phyloP scores from a whole-genome alignment of 495 filamentous ascomycete species.

The Hypoxylon fragiforme region DNA sequence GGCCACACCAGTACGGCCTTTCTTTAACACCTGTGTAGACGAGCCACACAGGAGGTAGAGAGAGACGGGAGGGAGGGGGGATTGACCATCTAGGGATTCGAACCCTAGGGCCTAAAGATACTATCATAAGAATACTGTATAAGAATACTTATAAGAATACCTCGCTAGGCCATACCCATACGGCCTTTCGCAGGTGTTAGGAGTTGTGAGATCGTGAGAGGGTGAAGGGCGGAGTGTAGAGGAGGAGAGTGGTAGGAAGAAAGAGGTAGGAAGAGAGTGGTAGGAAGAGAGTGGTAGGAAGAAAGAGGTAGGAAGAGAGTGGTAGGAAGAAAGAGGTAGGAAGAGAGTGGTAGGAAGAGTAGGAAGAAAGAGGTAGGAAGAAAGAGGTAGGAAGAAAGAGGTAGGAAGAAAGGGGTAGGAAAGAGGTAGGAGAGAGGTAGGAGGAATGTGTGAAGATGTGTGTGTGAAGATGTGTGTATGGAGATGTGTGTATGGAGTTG shows the following conservation, averaged over 20 bases:
- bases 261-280: too few species aligned
- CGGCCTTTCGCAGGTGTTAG: slow-evolving; percentile 8
- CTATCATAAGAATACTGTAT: not conserved
- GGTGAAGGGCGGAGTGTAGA: not conserved
- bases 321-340: not conserved
- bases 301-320: not conserved
- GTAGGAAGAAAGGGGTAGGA: too few species aligned
- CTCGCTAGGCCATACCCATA: slow-evolving; percentile 8
- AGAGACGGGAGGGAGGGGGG: not conserved
- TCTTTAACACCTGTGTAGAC: not conserved
- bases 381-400: too few species aligned
- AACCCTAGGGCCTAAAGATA: slow-evolving; percentile 8
- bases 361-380: too few species aligned
- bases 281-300: too few species aligned
- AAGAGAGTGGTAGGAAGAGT: not conserved
- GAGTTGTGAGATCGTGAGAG: too few species aligned
- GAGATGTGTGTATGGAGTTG: too few species aligned
- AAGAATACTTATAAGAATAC: too few species aligned
- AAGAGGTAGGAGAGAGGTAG: too few species aligned
- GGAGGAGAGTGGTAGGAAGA: too few species aligned
- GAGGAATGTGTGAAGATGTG: too few species aligned
- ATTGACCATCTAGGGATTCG: slow-evolving; percentile 9
- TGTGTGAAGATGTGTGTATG: too few species aligned
- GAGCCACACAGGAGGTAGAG: not conserved
- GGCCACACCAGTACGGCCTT: not conserved